A percentile compares a stretch with the other conserved stretches of the same genome.
Evolutionary conservation across 2,329 filamentous ascomycete genomes (phyloP).

Genomic region (Corinectria fuckeliana): DNA sequence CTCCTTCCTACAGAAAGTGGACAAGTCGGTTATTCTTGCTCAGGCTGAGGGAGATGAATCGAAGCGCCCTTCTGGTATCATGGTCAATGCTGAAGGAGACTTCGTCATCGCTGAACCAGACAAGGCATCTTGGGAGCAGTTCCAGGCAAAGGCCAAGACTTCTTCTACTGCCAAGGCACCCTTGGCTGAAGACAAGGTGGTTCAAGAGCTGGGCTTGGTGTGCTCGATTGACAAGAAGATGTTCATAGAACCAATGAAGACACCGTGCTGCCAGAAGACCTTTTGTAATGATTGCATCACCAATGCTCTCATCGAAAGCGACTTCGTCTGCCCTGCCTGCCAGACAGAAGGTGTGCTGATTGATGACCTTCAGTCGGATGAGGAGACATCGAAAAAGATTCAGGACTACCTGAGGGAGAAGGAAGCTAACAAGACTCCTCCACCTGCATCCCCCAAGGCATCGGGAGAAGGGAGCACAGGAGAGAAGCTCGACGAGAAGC

Average conservation of each 20-base stretch:
- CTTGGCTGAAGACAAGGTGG: conserved; percentile 80
- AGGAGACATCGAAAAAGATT: conserved; percentile 78
- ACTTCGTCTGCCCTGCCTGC: conserved; percentile 94
- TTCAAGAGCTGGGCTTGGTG: conserved; percentile 86
- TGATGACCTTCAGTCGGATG: conserved; percentile 86
- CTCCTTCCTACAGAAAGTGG: conserved; percentile 93
- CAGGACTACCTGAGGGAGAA: conserved; percentile 72
- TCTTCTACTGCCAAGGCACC: conserved; percentile 82
- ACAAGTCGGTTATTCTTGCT: conserved; percentile 80
- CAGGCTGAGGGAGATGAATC: conserved; percentile 81
- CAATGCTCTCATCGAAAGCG: conserved; percentile 97
- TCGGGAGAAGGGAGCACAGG: conserved; percentile 29
- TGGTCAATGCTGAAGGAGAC: conserved; percentile 97
- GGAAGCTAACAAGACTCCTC: conserved; percentile 55
- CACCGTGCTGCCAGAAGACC: conserved; percentile 96
- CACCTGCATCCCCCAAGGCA: conserved; percentile 42
- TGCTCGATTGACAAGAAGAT: conserved; percentile 97
- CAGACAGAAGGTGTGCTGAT: conserved; percentile 89
- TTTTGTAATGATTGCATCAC: conserved; percentile 99
- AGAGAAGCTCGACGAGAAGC: conserved; percentile 30
- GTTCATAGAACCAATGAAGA: conserved; percentile 99
- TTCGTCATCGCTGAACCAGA: conserved; percentile 97
- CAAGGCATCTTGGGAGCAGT: conserved; percentile 95
- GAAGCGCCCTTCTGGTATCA: conserved; percentile 86
- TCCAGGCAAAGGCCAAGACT: conserved; percentile 91